Evolutionary conservation across 2,329 filamentous ascomycete species (phyloP), one percentile per base, ranked within the genome.

Genomic region (Alternaria viburni): DNA sequence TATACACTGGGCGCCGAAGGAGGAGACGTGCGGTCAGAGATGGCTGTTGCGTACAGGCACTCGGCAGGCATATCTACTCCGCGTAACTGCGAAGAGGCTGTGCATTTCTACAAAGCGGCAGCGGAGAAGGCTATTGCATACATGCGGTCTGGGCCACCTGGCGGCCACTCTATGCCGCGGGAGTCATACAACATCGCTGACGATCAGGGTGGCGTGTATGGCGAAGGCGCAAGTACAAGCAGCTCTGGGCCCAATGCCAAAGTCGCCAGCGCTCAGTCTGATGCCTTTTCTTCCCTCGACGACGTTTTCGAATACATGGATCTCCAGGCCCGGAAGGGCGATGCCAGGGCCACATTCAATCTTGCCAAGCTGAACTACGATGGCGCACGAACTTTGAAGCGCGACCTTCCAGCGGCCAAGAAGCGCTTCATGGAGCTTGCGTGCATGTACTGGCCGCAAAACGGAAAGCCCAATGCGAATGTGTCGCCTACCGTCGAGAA

Each of bases 221-320:
- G 96, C 50, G 93, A 97, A 80, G 96, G 96, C 4, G 96, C 96
- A 12, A 98, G 95, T 76, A 92, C 91, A 43, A 90, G 91, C 23
- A 97, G 93, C 76, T 91, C 96, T 0, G 96, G 96, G 5, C 86
- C 88, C 60, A 94, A 97, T 76, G 93, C 93, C 5, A 87, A 90
- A 73, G 89, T 90, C 66, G 88, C 89, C 19, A 89, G 89, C 59
- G 86, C 90, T 1, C 90, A 91, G 68, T 92, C 93, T 3, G 92
- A 96, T 75, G 88, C 91, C 1, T 91, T 97, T 73, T 93, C 93
- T 1, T 92, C 93, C 15, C 88, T 97, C 62, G 93, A 97, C 72
- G 95, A 99, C 79, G 91, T 98, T 15, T 89, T 99, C 62, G 96
- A 99, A 77, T 99, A 97, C 72, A 84, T 97, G 69, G 93, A 97